phyloP scores from a whole-genome alignment of 2,329 filamentous ascomycete species.

The Fusarium brachygibbosum region DNA sequence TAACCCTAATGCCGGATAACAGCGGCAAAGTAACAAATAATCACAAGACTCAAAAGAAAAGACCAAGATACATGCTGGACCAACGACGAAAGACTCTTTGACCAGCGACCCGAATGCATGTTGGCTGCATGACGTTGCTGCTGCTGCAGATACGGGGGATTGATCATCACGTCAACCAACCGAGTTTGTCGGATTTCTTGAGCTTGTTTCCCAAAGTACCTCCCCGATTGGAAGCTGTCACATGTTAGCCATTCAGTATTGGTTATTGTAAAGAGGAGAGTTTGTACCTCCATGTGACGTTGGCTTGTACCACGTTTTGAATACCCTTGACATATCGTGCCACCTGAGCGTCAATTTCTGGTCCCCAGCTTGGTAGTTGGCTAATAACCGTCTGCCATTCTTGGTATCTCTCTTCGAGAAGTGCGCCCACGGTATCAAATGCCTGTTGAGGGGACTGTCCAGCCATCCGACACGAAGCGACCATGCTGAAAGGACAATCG shows the following conservation, averaged over 20 bases:
- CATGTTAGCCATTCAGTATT: not conserved
- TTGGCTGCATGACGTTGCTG: not conserved
- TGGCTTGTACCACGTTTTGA: slow-evolving; percentile 27
- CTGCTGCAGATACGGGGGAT: slow-evolving; percentile 11
- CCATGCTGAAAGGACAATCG: slow-evolving; percentile 27
- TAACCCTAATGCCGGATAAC: slow-evolving; percentile 1
- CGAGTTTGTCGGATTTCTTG: slow-evolving; percentile 20
- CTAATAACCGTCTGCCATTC: not conserved
- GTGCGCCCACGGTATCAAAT: slow-evolving; percentile 6
- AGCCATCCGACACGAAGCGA: slow-evolving; percentile 20
- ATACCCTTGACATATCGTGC: slow-evolving; percentile 17
- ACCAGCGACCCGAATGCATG: not conserved
- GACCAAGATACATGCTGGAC: not conserved
- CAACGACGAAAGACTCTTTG: not conserved
- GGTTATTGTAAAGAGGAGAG: accelerated
- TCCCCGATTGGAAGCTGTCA: slow-evolving; percentile 24
- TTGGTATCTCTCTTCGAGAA: slow-evolving; percentile 11
- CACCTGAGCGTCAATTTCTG: slow-evolving; percentile 5
- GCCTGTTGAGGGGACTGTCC: slow-evolving; percentile 21
- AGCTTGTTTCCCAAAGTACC: slow-evolving; percentile 26
- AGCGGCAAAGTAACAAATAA: slow-evolving; percentile 13
- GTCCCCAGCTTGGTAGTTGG: slow-evolving; percentile 17
- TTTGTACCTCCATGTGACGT: slow-evolving; percentile 27
- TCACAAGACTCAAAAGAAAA: not conserved
- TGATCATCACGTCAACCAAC: slow-evolving; percentile 16